Conservation (phyloP, 2,329 filamentous ascomycete genomes). For the Verticillium dahliae region DNA sequence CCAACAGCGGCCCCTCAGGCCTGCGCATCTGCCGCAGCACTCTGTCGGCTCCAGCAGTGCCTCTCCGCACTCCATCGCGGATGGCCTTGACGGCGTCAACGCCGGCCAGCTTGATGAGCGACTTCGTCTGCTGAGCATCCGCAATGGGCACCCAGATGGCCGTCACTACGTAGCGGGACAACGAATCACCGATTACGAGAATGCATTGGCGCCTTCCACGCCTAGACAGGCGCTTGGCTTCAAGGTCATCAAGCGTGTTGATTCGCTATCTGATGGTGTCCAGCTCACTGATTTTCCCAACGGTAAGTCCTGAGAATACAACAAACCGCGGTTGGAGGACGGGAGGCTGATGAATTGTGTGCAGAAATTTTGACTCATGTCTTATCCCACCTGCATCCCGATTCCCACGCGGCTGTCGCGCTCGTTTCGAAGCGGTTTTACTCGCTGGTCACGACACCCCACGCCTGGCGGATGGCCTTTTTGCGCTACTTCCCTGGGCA, state of each 20-base stretch:
- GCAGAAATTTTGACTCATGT: slow-evolving; percentile 89
- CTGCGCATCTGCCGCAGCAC: slow-evolving; percentile 22
- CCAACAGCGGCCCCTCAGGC: slow-evolving; percentile 34
- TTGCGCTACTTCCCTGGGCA: slow-evolving; percentile 82
- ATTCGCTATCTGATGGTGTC: slow-evolving; percentile 28
- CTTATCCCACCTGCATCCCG: slow-evolving; percentile 80
- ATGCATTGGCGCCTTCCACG: slow-evolving; percentile 42
- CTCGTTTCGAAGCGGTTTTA: slow-evolving; percentile 87
- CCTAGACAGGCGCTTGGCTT: slow-evolving; percentile 45
- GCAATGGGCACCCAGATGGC: slow-evolving; percentile 15
- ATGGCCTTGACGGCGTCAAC: slow-evolving; percentile 26
- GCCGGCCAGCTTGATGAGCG: slow-evolving; percentile 39
- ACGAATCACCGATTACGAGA: slow-evolving; percentile 55
- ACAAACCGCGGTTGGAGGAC: not conserved
- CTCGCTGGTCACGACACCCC: slow-evolving; percentile 77
- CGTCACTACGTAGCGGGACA: slow-evolving; percentile 33
- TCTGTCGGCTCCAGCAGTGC: slow-evolving; percentile 25
- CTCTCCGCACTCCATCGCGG: slow-evolving; percentile 27
- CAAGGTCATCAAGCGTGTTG: slow-evolving; percentile 45
- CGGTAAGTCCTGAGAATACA: slow-evolving; percentile 49
- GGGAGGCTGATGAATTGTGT: not conserved
- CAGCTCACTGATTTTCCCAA: slow-evolving; percentile 65
- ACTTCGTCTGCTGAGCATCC: slow-evolving; percentile 45
- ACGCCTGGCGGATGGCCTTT: slow-evolving; percentile 92
- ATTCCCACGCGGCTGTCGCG: slow-evolving; percentile 74